Evolutionary conservation across 306 rosid species (phyloP).

Genomic region (Inga oerstediana): DNA sequence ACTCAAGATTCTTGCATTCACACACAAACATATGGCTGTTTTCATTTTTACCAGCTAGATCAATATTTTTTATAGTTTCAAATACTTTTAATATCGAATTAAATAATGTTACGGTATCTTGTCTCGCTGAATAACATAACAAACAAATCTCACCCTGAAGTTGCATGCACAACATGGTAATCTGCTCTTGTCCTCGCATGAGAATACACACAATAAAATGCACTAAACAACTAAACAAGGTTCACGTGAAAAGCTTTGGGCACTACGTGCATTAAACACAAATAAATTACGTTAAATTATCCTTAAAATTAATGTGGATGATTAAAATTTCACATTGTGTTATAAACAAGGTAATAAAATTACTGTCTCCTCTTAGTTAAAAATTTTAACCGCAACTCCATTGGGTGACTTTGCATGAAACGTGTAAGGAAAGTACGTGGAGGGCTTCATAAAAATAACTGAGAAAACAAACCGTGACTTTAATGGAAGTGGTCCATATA

Average conservation of each 20-base stretch:
- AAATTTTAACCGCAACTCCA: neutral
- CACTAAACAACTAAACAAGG: neutral
- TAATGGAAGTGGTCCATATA: slow-evolving; percentile 36
- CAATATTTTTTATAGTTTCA: neutral
- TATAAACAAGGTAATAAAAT: no score
- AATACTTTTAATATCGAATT: neutral
- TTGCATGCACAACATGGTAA: slow-evolving; percentile 6
- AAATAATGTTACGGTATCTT: neutral
- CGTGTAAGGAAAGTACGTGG: slow-evolving; percentile 22
- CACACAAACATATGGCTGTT: no score
- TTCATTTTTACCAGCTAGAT: neutral
- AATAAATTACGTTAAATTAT: neutral
- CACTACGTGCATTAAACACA: neutral
- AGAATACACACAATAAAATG: neutral
- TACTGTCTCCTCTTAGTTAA: neutral
- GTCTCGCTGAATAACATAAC: neutral
- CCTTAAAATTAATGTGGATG: neutral
- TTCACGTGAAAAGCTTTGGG: neutral
- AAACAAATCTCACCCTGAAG: neutral
- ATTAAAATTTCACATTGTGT: neutral
- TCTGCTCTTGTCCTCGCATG: slow-evolving; percentile 3
- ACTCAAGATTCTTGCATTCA: neutral
- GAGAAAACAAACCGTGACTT: slow-evolving; percentile 27
- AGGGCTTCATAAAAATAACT: slow-evolving; percentile 21
- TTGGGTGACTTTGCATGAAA: slow-evolving; percentile 13